A percentile compares a stretch with the other conserved stretches of the same genome.
Evolutionary conservation across 805 yeast species (phyloP).

Genomic region (Candida glaebosa): DNA sequence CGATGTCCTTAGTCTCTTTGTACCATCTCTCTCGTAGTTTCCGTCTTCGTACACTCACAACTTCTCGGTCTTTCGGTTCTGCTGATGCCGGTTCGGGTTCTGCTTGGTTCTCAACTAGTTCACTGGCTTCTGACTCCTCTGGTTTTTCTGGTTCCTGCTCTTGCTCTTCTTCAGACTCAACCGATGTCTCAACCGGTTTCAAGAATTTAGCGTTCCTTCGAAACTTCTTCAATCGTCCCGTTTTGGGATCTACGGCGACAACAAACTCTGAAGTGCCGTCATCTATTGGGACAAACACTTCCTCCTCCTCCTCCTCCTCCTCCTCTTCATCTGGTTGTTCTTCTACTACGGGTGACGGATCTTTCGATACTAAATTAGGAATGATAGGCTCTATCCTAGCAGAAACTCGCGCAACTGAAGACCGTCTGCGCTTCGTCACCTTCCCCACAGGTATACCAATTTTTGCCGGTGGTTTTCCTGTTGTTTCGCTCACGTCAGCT

Average conservation of each 20-base stretch:
- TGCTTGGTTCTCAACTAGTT: no score
- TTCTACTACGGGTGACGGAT: constrained; percentile 7
- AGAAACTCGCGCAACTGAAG: constrained; percentile 16
- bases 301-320: constrained; percentile 4
- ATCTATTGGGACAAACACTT: neutral
- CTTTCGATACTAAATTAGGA: constrained; percentile 3
- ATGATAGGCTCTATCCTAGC: constrained; percentile 8
- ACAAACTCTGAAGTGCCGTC: constrained; percentile 17
- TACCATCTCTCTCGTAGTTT: neutral
- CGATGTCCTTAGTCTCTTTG: neutral
- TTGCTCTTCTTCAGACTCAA: constrained; percentile 1
- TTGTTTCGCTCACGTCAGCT: constrained; percentile 9
- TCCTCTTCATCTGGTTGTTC: constrained; percentile 8
- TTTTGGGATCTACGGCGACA: constrained; percentile 30
- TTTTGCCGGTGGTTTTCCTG: constrained; percentile 23
- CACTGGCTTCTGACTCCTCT: neutral
- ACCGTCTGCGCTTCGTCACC: constrained; percentile 26
- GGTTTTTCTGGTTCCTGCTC: neutral
- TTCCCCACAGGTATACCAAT: constrained; percentile 38
- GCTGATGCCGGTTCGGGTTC: neutral
- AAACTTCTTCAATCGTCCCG: constrained; percentile 27
- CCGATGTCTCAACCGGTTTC: constrained; percentile 14
- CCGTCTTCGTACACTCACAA: constrained; percentile 4
- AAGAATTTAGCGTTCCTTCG: constrained; percentile 12
- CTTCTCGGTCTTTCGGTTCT: neutral